Evolutionary conservation across 2,329 filamentous ascomycete species (phyloP).

Genomic region (Colletotrichum sp.): DNA sequence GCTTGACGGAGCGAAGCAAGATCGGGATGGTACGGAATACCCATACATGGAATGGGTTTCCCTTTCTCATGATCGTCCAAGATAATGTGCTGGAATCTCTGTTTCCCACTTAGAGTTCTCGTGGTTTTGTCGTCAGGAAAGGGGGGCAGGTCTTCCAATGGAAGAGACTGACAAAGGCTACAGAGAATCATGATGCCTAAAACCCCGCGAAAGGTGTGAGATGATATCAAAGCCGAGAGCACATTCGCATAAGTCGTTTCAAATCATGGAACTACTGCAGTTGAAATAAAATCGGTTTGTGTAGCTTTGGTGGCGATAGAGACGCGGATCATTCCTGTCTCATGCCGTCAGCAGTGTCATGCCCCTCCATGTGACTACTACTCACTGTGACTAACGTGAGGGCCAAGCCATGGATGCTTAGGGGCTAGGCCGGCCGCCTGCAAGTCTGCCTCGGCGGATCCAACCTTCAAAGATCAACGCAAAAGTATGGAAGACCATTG

Average conservation of each 20-base stretch:
- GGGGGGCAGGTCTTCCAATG: neutral
- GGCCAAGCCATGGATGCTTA: neutral
- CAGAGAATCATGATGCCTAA: neutral
- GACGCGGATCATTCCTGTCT: neutral
- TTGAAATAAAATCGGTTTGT: neutral
- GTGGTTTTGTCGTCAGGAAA: neutral
- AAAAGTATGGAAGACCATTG: neutral
- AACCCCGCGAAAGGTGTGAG: neutral
- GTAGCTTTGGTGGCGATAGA: neutral
- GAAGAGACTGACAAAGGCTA: neutral
- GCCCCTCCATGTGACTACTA: neutral
- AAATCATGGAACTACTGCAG: neutral
- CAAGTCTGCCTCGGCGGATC: neutral
- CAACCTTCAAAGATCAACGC: neutral
- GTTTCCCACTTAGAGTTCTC: neutral
- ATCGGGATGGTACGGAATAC: neutral
- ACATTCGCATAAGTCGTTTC: neutral
- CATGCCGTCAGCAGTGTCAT: neutral
- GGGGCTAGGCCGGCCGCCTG: neutral
- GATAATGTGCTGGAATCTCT: neutral
- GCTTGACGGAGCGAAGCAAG: slow-evolving; percentile 1
- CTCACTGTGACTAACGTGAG: neutral
- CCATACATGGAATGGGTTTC: neutral
- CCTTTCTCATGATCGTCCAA: neutral
- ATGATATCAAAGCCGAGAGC: neutral